Evolutionary conservation across 169 alveolate genomes (phyloP), one percentile per base, ranked within the genome.

Genomic region (Eimeria praecox): DNA sequence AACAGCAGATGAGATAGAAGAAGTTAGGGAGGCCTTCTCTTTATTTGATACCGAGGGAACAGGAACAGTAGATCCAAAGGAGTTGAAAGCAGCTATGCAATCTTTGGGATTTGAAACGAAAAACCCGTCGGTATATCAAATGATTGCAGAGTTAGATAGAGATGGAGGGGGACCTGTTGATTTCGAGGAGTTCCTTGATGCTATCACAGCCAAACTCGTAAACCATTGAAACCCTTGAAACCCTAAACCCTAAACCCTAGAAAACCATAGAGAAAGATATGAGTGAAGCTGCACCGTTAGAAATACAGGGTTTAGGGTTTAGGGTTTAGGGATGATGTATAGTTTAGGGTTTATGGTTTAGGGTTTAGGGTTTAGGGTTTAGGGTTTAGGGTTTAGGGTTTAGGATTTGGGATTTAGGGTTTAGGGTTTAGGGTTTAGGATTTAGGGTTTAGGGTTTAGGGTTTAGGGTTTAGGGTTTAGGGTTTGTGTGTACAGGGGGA

Each of bases 21-120:
- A 99, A 97, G 99, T 99, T 92, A 98, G 99, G 90, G 99, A 99
- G 97, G 99, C 99, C 30, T 99, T 99, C 98, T 99, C 99, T 95
- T 98, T 99, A 59, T 99, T 99, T 96, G 99, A 99, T 98, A 99
- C 99, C 20, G 99, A 99, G 93, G 99, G 99, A n/a, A 98, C 99
- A 35, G 99, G 99, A 30, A 98, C 99, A 33, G 98, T 99, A 78
- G 99, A 99, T 95, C 99, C 99, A 83, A 98, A 98, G 96, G 99
- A 99, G 97, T 98, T 99, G 71, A 99, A 99, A 97, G 99, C 99
- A 46, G 99, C 99, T 24, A 99, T 99, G 99, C 99, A 98, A 97
- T 98, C 99, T 83, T 98, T 99, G n/a, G 99, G 99, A 80, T 99
- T 99, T 93, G 99, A 99, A 96, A 98, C 99, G 56, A 99, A 99